phyloP scores from a whole-genome alignment of 495 filamentous ascomycete genomes.

The Penicillium cinerascens region DNA sequence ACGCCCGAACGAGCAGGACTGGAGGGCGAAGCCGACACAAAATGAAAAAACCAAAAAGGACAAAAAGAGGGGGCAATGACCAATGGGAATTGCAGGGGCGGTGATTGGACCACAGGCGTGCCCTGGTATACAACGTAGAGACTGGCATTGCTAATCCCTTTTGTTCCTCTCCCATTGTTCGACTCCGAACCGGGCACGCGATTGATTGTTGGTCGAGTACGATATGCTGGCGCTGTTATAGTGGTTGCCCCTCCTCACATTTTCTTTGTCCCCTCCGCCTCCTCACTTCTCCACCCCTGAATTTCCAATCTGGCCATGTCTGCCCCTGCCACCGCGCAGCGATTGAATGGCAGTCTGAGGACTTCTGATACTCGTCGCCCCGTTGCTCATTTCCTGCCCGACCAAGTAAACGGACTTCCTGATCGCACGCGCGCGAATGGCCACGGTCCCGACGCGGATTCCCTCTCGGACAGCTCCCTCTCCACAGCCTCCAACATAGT shows the following conservation, averaged over 20 bases:
- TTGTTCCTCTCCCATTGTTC: background rate
- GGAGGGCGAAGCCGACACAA: background rate
- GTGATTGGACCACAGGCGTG: constrained; percentile 9
- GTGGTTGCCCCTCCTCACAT: background rate
- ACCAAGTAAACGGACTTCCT: constrained; percentile 14
- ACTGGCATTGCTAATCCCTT: background rate
- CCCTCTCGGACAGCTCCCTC: constrained; percentile 22
- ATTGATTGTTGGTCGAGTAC: background rate
- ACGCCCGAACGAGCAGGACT: background rate
- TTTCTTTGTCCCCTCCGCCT: background rate
- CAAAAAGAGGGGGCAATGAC: constrained; percentile 3
- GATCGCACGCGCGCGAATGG: constrained; percentile 14
- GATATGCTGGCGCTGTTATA: background rate
- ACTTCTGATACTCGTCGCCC: constrained; percentile 9
- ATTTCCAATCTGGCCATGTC: constrained; percentile 13
- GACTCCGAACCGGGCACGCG: no score
- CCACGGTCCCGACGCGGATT: constrained; percentile 15
- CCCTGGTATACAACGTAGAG: constrained; percentile 8
- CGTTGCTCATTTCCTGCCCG: constrained; percentile 24
- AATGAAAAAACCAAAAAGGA: background rate
- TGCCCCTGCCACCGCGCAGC: constrained; percentile 4
- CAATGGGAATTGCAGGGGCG: constrained; percentile 1
- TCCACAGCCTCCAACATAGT: constrained; percentile 18
- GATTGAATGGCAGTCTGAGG: constrained; percentile 15
- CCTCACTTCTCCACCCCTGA: constrained; percentile 4